Percentiles rank a stretch among this genome's conserved stretches.
These are phyloP conservation scores for Pseudogymnoascus sp. DNA, from an alignment of 2,329 filamentous ascomycete genomes.

Conservation along the genomic window DNA sequence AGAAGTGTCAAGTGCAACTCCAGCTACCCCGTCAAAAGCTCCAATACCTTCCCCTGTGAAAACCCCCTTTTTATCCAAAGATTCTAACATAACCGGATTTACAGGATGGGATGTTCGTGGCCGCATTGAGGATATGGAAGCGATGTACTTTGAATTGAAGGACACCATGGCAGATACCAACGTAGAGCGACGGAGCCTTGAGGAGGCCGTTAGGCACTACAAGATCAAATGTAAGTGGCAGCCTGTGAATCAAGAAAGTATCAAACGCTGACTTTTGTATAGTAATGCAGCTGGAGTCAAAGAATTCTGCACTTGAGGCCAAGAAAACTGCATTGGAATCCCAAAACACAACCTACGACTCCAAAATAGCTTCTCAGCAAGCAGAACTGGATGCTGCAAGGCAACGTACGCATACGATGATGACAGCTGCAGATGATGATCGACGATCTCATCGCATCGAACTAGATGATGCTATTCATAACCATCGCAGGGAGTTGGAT, in stretches of 20 bases:
- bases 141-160: constrained; percentile 62
- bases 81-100: constrained; percentile 59
- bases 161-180: constrained; percentile 63
- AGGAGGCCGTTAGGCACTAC: constrained; percentile 65
- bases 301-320: neutral
- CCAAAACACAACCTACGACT: constrained; percentile 40
- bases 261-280: constrained; percentile 15
- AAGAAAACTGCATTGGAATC: constrained; percentile 14
- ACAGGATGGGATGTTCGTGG: constrained; percentile 74
- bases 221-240: constrained; percentile 47
- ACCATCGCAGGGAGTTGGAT: constrained; percentile 48
- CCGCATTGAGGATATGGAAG: constrained; percentile 68
- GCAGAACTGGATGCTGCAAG: constrained; percentile 59
- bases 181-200: constrained; percentile 58
- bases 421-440: constrained; percentile 41
- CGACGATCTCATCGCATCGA: constrained; percentile 43
- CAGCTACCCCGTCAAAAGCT: constrained; percentile 33
- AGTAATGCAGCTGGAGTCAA: neutral
- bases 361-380: constrained; percentile 45
- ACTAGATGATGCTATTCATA: constrained; percentile 44
- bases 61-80: constrained; percentile 54
- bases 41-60: constrained; percentile 32
- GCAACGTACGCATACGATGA: constrained; percentile 41
- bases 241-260: neutral
- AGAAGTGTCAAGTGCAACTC: constrained; percentile 17